These are phyloP conservation scores for Rhynchosporium agropyri DNA, from an alignment of 2,329 filamentous ascomycete species.

Conservation along the genomic window DNA sequence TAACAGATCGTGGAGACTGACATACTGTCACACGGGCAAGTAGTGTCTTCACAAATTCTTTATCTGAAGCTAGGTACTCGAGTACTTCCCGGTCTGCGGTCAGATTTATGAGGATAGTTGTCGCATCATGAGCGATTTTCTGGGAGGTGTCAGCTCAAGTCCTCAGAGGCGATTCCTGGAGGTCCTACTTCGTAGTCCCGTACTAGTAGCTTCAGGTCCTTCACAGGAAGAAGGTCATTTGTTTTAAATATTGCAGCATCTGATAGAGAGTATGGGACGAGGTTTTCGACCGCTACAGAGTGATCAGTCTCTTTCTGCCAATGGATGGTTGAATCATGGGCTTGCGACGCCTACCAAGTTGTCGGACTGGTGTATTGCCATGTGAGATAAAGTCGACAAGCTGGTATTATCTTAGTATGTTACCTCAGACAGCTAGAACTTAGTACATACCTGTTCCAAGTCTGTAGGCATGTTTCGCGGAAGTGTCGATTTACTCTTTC, in stretches of 20 bases:
- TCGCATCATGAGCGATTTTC: slow-evolving; percentile 89
- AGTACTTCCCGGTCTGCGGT: slow-evolving; percentile 77
- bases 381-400: slow-evolving; percentile 92
- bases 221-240: slow-evolving; percentile 75
- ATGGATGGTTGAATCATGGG: neutral
- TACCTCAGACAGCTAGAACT: too few species aligned
- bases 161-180: neutral
- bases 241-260: slow-evolving; percentile 83
- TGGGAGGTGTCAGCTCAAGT: slow-evolving; percentile 44
- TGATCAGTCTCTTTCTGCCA: slow-evolving; percentile 29
- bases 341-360: slow-evolving; percentile 60
- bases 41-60: slow-evolving; percentile 76
- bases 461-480: slow-evolving; percentile 68
- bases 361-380: slow-evolving; percentile 86
- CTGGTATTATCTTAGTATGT: slow-evolving; percentile 48
- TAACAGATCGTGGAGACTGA: slow-evolving; percentile 47
- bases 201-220: slow-evolving; percentile 83
- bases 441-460: slow-evolving; percentile 67
- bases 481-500: neutral
- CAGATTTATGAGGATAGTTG: slow-evolving; percentile 88
- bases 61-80: slow-evolving; percentile 72
- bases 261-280: slow-evolving; percentile 77
- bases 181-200: slow-evolving; percentile 73
- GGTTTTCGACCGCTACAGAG: slow-evolving; percentile 72
- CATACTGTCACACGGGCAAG: slow-evolving; percentile 74